A percentile compares a stretch with the other conserved stretches of the same genome.
Conservation (phyloP, 164 flowering plant species). For the Umbilicus rupestris region DNA sequence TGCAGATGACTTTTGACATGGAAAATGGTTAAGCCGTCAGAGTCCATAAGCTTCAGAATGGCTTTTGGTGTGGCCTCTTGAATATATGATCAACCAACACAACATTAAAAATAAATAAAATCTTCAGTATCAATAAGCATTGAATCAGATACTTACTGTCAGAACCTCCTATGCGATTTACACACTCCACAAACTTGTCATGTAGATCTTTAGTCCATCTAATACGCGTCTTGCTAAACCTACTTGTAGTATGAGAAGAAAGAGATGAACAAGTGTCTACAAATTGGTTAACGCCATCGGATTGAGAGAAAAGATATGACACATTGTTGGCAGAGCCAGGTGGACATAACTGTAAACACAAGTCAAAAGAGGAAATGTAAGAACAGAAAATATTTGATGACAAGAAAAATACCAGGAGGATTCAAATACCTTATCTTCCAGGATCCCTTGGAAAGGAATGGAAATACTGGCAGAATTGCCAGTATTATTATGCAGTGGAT, state of each 20-base stretch:
- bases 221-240: slow-evolving; percentile 50
- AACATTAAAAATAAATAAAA: slow-evolving; percentile 1
- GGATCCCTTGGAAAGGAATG: neutral
- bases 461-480: neutral
- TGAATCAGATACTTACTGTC: slow-evolving; percentile 89
- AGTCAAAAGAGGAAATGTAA: neutral
- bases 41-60: slow-evolving; percentile 71
- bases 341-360: neutral
- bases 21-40: slow-evolving; percentile 77
- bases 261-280: neutral
- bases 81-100: slow-evolving; percentile 1
- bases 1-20: slow-evolving; percentile 96
- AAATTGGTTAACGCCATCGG: neutral
- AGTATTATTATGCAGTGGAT: neutral
- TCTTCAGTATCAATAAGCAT: neutral
- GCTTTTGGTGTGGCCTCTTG: slow-evolving; percentile 93
- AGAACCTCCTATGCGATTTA: slow-evolving; percentile 82
- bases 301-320: neutral
- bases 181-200: slow-evolving; percentile 78
- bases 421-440: neutral
- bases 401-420: neutral
- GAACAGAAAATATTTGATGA: neutral
- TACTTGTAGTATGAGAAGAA: slow-evolving; percentile 1
- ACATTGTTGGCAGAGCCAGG: neutral
- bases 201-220: slow-evolving; percentile 93